Conservation (phyloP, 2,329 filamentous ascomycete genomes). For the Aspergillus sergii region DNA sequence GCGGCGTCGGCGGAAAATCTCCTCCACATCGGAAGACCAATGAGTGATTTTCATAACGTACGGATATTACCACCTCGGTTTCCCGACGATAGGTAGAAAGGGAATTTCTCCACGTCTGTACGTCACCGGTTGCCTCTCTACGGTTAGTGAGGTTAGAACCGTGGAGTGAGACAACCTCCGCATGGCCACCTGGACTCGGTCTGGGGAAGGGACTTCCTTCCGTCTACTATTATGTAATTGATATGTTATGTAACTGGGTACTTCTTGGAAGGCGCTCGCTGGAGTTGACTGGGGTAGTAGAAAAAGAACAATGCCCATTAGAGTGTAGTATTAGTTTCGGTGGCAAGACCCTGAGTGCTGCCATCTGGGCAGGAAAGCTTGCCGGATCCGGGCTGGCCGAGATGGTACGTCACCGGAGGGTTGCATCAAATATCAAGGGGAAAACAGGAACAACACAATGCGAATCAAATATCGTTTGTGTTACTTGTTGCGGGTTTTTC, state of each 20-base stretch:
- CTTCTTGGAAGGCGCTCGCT: neutral
- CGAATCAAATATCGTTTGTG: neutral
- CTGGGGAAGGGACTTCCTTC: constrained; percentile 6
- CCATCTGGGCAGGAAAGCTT: neutral
- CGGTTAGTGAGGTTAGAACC: constrained; percentile 1
- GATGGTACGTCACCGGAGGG: neutral
- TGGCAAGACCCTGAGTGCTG: neutral
- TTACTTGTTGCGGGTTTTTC: constrained; percentile 1
- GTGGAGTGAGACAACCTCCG: constrained; percentile 8
- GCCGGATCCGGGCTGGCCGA: neutral
- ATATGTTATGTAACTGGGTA: neutral
- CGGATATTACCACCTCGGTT: constrained; percentile 2
- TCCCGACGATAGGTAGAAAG: neutral
- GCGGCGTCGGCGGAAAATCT: constrained; percentile 4
- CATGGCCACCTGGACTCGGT: constrained; percentile 5
- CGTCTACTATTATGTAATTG: neutral
- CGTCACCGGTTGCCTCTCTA: constrained; percentile 3
- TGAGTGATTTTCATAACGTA: constrained; percentile 14
- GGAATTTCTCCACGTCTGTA: constrained; percentile 1
- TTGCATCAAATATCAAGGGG: neutral
- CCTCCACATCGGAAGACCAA: constrained; percentile 10
- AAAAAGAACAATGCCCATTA: no score
- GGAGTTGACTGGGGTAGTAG: neutral
- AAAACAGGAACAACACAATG: neutral
- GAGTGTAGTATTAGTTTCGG: neutral